Evolutionary conservation across 495 filamentous ascomycete genomes (phyloP), one percentile per base, ranked within the genome.

Genomic region (Amniculicola lignicola): DNA sequence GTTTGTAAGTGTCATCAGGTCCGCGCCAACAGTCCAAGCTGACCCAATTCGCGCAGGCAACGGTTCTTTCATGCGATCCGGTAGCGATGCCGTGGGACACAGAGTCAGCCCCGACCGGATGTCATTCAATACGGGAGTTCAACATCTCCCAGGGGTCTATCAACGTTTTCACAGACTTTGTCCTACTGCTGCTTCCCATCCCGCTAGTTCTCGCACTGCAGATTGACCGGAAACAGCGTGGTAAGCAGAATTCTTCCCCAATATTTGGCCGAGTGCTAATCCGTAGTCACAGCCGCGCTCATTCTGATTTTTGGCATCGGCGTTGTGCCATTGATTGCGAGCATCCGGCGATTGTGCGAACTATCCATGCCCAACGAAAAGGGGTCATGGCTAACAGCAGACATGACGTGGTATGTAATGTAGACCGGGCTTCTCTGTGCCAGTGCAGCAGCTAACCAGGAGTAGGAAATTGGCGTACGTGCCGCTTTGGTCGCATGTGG

Each of bases 401-500:
- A 56, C 27, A 38, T 28, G n/a, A 47, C 31, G 15, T 56, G 53
- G 53, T 48, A 48, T 21, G 24, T n/a, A n/a, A n/a, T n/a, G n/a
- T n/a, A n/a, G n/a, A n/a, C n/a, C n/a, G 4, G 23, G 18, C 4
- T 14, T 14, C 38, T 31, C 40, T 22, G 4, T 44, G 4, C 9
- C 24, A 31, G 16, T 15, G 27, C 14, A 18, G 18, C 3, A 10
- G 15, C 23, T 41, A 18, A 47, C 41, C 22, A 12, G 11, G 7
- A 36, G 33, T n/a, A 55, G 52, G 52, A 47, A 36, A 9, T 57
- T 44, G 54, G 43, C 45, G 4, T 40, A n/a, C 16, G 35, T 57
- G 16, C 43, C 54, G 12, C 10, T 42, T 7, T 36, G 46, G 44
- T 57, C 54, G 18, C 44, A 57, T 25, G 37, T 57, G 12, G 46